These are phyloP conservation scores for Solanum aculeatissimum DNA, from an alignment of 305 asterid species.

Conservation along the genomic window DNA sequence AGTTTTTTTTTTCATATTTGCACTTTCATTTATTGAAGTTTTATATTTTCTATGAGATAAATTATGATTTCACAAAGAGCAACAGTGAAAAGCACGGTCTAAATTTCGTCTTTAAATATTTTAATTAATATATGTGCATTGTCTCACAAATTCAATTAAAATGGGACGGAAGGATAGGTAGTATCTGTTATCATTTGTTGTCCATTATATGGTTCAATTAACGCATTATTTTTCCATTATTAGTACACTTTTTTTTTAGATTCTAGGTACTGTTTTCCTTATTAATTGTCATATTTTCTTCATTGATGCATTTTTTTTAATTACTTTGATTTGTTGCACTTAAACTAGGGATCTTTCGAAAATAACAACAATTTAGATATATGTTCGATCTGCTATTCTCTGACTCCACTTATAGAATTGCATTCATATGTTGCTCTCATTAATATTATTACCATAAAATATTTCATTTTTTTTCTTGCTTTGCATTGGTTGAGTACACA, in stretches of 20 bases:
- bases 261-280: not conserved
- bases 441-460: not conserved
- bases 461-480: not conserved
- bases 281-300: not conserved
- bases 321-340: not conserved
- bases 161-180: too few species aligned
- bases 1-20: too few species aligned
- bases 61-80: too few species aligned
- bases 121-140: too few species aligned
- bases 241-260: not conserved
- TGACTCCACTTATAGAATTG: not conserved
- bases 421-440: not conserved
- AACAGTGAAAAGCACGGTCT: too few species aligned
- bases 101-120: too few species aligned
- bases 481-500: not conserved
- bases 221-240: not conserved
- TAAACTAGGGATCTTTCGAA: not conserved
- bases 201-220: not conserved
- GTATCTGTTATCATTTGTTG: not conserved
- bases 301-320: too few species aligned
- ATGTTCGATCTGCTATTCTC: too few species aligned
- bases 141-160: too few species aligned
- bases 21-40: too few species aligned
- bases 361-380: too few species aligned
- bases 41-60: too few species aligned